Evolutionary conservation across 495 filamentous ascomycete genomes (phyloP), one percentile per base, ranked within the genome.

Genomic region (Xylaria scruposa): DNA sequence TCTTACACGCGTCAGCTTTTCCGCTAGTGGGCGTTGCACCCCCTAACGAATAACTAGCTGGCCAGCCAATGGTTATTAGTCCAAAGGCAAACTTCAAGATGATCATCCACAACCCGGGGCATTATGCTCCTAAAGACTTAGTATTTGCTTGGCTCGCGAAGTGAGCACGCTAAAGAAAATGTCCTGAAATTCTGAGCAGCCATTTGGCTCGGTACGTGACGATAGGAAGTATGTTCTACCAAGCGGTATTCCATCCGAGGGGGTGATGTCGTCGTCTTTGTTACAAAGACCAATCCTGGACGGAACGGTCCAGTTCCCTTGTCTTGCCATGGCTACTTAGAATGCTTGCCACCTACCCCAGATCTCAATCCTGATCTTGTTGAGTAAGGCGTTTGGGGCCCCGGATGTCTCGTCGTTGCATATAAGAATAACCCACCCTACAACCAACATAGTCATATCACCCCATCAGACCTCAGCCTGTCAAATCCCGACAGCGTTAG

Each of bases 191-290:
- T 38, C 4, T 66, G 42, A 47, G 47, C 24, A 17, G 36, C 4
- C 40, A 47, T 24, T 33, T 33, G 46, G 2, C 61, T 24, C 46
- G 5, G 26, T 66, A 29, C 13, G 38, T 21, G 6, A 12, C 15
- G 17, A n/a, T 42, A 36, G 64, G 49, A 67, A 67, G 21, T 67
- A 53, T 26, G 36, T 67, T 67, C 64, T 53, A 54, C 49, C 64
- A 53, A 54, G 33, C 42, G 44, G 33, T 67, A 66, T 66, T 47
- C 44, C 44, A 26, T 47, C 40, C 8, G 12, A 42, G 59, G 42
- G 26, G 44, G 15, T 9, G 40, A 29, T 51, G 29, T 51, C 42
- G n/a, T 21, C 10, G 42, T 33, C 6, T 26, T n/a, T 59, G 31
- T 12, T 33, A 24, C 46, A 53, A 54, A 31, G 38, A 2, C 4